Percentiles rank a stretch among this genome's conserved stretches.
These are phyloP conservation scores for Zymoseptoria brevis DNA, from an alignment of 2,329 filamentous ascomycete species.

Conservation along the genomic window DNA sequence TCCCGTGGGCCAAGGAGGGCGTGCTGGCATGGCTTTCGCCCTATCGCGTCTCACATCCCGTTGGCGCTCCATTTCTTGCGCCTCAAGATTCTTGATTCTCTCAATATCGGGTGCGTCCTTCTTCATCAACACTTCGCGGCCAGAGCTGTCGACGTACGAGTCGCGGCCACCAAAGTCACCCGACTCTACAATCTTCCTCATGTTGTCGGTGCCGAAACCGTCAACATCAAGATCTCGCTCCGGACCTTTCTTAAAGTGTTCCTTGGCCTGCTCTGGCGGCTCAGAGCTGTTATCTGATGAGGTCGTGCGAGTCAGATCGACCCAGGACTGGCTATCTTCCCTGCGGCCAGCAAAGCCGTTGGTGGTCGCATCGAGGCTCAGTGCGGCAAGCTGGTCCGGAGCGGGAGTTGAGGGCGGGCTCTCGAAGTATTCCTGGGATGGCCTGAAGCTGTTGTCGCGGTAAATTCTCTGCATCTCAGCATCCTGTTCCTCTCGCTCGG, in stretches of 20 bases:
- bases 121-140: constrained; percentile 62
- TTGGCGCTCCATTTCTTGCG: constrained; percentile 28
- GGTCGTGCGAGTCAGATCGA: constrained; percentile 9
- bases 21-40: constrained; percentile 24
- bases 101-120: constrained; percentile 57
- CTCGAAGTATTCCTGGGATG: constrained; percentile 19
- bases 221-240: constrained; percentile 65
- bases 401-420: constrained; percentile 31
- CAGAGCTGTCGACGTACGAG: constrained; percentile 51
- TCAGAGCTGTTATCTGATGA: constrained; percentile 8
- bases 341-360: constrained; percentile 8
- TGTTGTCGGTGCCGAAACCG: constrained; percentile 68
- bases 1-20: constrained; percentile 27
- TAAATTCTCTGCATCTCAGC: constrained; percentile 42
- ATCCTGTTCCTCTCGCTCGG: constrained; percentile 49
- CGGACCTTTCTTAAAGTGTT: constrained; percentile 9
- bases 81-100: constrained; percentile 35
- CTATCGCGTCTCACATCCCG: constrained; percentile 27
- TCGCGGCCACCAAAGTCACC: constrained; percentile 26
- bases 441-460: constrained; percentile 17
- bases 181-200: constrained; percentile 41
- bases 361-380: constrained; percentile 18
- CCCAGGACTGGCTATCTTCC: constrained; percentile 11
- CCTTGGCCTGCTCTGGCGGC: constrained; percentile 5
- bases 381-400: constrained; percentile 14